Base-by-base conservation (phyloP, 768 basidiomycete species). In the Boletus insuetus region DNA sequence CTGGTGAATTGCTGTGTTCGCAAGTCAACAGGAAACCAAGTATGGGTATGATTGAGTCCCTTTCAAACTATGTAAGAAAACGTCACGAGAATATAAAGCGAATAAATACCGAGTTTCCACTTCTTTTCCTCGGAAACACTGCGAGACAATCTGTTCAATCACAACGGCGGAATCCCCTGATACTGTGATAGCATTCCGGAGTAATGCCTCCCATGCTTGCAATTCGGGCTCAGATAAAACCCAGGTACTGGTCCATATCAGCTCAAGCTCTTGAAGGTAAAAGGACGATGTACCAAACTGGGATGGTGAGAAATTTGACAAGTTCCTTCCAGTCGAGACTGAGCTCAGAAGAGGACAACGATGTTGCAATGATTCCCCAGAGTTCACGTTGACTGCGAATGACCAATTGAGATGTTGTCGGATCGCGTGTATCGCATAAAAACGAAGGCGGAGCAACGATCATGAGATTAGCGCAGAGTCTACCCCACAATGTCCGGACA, bases 401-500 rank as follows among this genome's bases (percentile, higher is more conserved):
- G 38, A 56, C 44, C 46, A 57, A 46, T 43, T 55, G 67, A 62
- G 74, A 44, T 59, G 64, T 26, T 60, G 63, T 47, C 57, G 61
- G 62, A 17, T 61, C 61, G 26, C 64, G 69, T 29, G 77, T 47
- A 29, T 73, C 65, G 34, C 72, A 64, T 38, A 82, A 56, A 41
- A 81, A 61, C 1, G 72, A 69, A 19, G 78, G 75, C 13, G 77
- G 63, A 24, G 75, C 77, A 2, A 70, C 60, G 3, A 73, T 71
- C 34, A 85, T 69, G 19, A 87, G 70, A 50, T 76, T 73, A 10
- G 72, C 69, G 55, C 82, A 85, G 14, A 87, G 61, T 31, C 65
- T 60, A 31, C 73, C 73, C 86, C 85, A 88, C 4, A 65, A 58
- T 16, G 47, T 54, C 56, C 69, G 73, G 13, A 85, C 70, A 1